Evolutionary conservation across 2,329 filamentous ascomycete species (phyloP), one percentile per base, ranked within the genome.

Genomic region (Lecanicillium sp.): DNA sequence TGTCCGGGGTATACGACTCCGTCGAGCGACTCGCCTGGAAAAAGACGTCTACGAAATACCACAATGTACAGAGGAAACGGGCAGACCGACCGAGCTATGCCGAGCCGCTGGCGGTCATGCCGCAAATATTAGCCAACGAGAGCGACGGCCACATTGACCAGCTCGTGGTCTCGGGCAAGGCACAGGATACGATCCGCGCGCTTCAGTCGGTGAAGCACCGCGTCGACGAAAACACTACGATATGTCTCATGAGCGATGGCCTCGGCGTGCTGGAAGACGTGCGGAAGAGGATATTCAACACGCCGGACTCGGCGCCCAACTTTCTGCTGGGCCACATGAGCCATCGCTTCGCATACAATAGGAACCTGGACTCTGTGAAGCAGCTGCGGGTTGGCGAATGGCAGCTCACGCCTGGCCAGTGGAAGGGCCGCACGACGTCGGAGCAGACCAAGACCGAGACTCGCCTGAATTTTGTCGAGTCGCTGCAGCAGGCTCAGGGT

Each of bases 241-340:
- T 95, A 7, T 78, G 84, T 43, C 74, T 94, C 40, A 59, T 94
- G 40, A 83, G 87, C 41, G 85, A 90, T 45, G 87, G 89, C 1
- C 76, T 97, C 59, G 90, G 92, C 1, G 66, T 87, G 2, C 69
- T 87, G n/a, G 88, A 97, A 35, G 73, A 80, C 35, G 71, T 96
- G 29, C 87, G 87, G 50, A 61, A 71, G 25, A 59, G 72, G 10
- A 58, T 94, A 19, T 96, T 95, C 49, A 71, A 76, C 0, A 74
- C 89, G 44, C 68, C 74, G 1, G 56, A 62, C 1, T 67, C 64
- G 1, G 73, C 84, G 18, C 92, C 92, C 3, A 77, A 76, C 40
- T 95, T 94, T 50, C 69, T 96, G 42, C 56, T 88, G 19, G 87
- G 85, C 8, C 69, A 78, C 41, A 66, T 72, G 57, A 64, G 59